phyloP scores from a whole-genome alignment of 176 grass and related monocot species.

The Oryza officinalis region DNA sequence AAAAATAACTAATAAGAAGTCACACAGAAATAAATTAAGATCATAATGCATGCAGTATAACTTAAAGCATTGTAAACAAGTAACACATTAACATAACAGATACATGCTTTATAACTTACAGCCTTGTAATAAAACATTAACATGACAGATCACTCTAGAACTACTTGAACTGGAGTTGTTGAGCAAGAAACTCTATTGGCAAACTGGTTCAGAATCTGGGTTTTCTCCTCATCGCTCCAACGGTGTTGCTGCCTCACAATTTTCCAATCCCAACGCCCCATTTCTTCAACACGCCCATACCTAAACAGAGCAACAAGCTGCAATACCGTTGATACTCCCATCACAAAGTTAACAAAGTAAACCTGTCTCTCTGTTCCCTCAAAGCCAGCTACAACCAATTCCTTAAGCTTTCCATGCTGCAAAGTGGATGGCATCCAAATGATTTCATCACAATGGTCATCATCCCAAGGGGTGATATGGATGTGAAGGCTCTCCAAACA shows the following conservation, averaged over 20 bases:
- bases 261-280: not conserved
- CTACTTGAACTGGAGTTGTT: not conserved
- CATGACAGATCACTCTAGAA: not conserved
- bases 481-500: not conserved
- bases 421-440: not conserved
- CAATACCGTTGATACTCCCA: not conserved
- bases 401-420: not conserved
- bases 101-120: too few species aligned
- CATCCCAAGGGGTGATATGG: not conserved
- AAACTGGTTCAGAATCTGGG: not conserved
- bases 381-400: conserved; percentile 7
- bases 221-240: not conserved
- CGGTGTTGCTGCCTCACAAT: not conserved
- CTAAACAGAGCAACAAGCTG: not conserved
- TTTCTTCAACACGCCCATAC: not conserved
- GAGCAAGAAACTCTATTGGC: not conserved
- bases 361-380: conserved; percentile 18
- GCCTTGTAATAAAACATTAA: not conserved
- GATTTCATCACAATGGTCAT: not conserved
- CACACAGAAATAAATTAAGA: not conserved
- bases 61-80: too few species aligned
- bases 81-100: too few species aligned
- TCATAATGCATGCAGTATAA: not conserved
- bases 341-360: conserved; percentile 24
- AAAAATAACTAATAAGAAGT: not conserved